These are phyloP conservation scores for Metarhizium robertsii DNA, from an alignment of 2,329 filamentous ascomycete species.

Conservation along the genomic window DNA sequence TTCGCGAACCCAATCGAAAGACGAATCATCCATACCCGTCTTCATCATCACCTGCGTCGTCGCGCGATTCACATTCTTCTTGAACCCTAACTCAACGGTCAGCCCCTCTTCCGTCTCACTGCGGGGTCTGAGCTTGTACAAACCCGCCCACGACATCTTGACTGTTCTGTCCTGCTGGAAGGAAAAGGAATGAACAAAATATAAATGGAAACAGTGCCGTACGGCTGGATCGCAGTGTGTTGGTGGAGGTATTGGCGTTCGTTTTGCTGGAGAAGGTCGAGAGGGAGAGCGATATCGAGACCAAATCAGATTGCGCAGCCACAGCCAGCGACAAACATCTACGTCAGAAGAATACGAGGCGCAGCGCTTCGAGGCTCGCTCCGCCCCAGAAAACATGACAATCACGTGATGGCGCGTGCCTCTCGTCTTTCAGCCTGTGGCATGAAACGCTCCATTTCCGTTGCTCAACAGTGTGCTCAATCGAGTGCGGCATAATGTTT, in stretches of 20 bases:
- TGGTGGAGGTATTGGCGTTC: background rate
- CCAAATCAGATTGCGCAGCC: conserved; percentile 20
- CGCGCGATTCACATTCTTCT: conserved; percentile 96
- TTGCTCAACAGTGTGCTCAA: background rate
- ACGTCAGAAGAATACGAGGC: conserved; percentile 8
- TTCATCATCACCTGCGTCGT: conserved; percentile 99
- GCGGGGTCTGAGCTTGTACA: conserved; percentile 6
- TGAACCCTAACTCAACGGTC: conserved; percentile 33
- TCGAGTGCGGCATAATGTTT: conserved; percentile 19
- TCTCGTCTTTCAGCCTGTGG: background rate
- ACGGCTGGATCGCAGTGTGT: background rate
- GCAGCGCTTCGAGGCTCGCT: conserved; percentile 6
- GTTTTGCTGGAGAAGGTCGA: background rate
- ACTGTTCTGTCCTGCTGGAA: conserved; percentile 11
- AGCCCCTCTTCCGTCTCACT: conserved; percentile 12
- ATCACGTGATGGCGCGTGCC: conserved; percentile 21
- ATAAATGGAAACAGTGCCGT: background rate
- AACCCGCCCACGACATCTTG: conserved; percentile 65
- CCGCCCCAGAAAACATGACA: conserved; percentile 6
- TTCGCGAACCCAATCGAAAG: too few relatives aligned
- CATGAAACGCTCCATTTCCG: background rate
- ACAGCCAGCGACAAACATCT: conserved; percentile 18
- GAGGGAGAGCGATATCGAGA: background rate
- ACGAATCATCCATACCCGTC: conserved; percentile 51
- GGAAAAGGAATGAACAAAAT: background rate